Base-by-base conservation (phyloP, 345 rosid species). In the Pugionium dolabratum region DNA sequence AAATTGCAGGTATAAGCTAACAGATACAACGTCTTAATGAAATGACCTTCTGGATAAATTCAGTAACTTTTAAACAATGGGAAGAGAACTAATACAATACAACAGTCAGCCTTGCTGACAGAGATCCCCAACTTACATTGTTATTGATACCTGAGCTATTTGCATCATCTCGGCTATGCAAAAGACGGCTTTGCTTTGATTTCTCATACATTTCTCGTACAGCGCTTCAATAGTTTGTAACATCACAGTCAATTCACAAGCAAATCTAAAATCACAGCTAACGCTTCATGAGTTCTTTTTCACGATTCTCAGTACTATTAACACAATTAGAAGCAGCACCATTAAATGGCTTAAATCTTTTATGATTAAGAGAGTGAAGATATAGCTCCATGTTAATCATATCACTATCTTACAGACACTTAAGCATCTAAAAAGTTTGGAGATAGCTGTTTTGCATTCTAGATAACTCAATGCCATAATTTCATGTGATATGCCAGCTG, bases 191-290 rank as follows among this genome's bases (percentile, higher is more conserved):
- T 81, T 91, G 97, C 93, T 95, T 95, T 80, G 90, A 42, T 18
- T 82, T 79, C 81, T 95, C 97, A 78, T 86, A 84, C 96, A 95
- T 91, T 68, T 88, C 95, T 69, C 96, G 81, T 32, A 95, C 97
- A 74, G 96, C 96, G 87, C 99, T 95, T 84, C 72, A 83, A 78
- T 36, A 71, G 7, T 72, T 62, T 33, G 70, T 48, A 57, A 61
- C 46, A 51, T 18, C 30, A 25, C 61, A 77, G 70, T 72, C 46
- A 55, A 41, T 10, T 53, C 70, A 56, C 43, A 62, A 57, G 42
- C n/a, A 59, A 59, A 54, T 52, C 30, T 40, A 37, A 55, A 33
- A 52, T 33, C 8, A 31, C 59, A 69, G 36, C 33, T 31, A 71
- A 48, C 9, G 64, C 69, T 28, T 41, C 34, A 51, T 59, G 66